A percentile compares a stretch with the other conserved stretches of the same genome.
phyloP scores from a whole-genome alignment of 495 filamentous ascomycete species.

The Penicillium taxi region DNA sequence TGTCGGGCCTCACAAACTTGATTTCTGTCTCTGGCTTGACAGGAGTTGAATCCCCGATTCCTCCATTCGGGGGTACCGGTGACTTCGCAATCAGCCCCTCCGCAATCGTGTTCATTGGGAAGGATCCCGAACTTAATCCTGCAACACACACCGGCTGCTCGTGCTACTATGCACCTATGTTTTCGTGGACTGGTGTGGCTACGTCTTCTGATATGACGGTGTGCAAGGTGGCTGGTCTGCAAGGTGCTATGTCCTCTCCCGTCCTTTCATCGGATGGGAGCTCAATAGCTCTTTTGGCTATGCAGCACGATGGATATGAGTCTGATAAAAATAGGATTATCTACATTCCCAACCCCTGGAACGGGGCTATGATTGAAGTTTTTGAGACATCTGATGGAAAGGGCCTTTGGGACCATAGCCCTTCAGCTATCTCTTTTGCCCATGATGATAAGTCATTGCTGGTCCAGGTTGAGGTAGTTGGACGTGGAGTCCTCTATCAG shows the following conservation, averaged over 20 bases:
- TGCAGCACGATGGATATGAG: conserved; percentile 78
- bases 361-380: conserved; percentile 50
- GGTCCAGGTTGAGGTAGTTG: conserved; percentile 59
- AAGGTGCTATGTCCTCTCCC: conserved; percentile 70
- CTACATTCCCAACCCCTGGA: conserved; percentile 53
- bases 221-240: conserved; percentile 30
- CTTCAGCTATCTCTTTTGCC: conserved; percentile 57
- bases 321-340: conserved; percentile 78
- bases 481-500: conserved; percentile 55
- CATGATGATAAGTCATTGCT: conserved; percentile 56
- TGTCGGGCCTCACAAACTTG: conserved; percentile 43
- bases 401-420: conserved; percentile 60
- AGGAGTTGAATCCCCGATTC: conserved; percentile 47
- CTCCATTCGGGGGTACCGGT: conserved; percentile 51
- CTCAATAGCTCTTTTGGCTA: conserved; percentile 70
- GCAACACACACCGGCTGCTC: conserved; percentile 74
- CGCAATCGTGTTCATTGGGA: conserved; percentile 73
- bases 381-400: conserved; percentile 54
- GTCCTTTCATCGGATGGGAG: conserved; percentile 68
- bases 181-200: conserved; percentile 48
- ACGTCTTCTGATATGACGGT: conserved; percentile 29
- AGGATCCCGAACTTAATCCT: conserved; percentile 68
- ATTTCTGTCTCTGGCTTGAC: conserved; percentile 35
- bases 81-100: conserved; percentile 50
- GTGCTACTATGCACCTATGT: conserved; percentile 55